These are phyloP conservation scores for Paxillus ammoniavirescens DNA, from an alignment of 768 basidiomycete genomes.

Conservation along the genomic window DNA sequence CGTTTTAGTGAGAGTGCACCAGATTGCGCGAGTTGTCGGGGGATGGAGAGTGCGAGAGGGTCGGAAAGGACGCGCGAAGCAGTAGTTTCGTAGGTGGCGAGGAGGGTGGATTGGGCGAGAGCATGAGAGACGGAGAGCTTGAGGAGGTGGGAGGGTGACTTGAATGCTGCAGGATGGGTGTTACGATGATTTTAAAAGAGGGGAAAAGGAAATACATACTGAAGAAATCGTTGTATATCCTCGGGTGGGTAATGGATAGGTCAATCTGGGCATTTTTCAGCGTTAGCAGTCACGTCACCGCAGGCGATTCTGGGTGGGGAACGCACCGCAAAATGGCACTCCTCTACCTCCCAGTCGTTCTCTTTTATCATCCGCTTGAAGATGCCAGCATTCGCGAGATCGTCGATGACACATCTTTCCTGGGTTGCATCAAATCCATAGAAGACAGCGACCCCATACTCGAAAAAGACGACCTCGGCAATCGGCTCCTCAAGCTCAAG, in stretches of 20 bases:
- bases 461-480: conserved; percentile 77
- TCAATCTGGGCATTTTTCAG: conserved; percentile 64
- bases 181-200: background rate
- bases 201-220: conserved; percentile 50
- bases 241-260: conserved; percentile 75
- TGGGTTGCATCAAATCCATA: conserved; percentile 81
- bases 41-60: conserved; percentile 75
- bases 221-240: conserved; percentile 96
- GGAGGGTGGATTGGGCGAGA: conserved; percentile 89
- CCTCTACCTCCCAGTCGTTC: conserved; percentile 88
- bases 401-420: conserved; percentile 83
- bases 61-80: conserved; percentile 79
- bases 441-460: conserved; percentile 90
- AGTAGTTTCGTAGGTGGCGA: conserved; percentile 82
- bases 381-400: conserved; percentile 69
- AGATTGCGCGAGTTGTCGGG: conserved; percentile 74
- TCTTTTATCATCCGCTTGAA: conserved; percentile 60
- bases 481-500: conserved; percentile 41
- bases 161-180: conserved; percentile 60
- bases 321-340: conserved; percentile 81
- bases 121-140: conserved; percentile 95
- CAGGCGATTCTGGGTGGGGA: background rate
- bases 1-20: conserved; percentile 76
- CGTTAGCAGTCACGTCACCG: background rate
- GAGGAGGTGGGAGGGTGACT: conserved; percentile 85